Evolutionary conservation across 495 filamentous ascomycete species (phyloP), one percentile per base, ranked within the genome.

Genomic region (Penicillium mononematosum): DNA sequence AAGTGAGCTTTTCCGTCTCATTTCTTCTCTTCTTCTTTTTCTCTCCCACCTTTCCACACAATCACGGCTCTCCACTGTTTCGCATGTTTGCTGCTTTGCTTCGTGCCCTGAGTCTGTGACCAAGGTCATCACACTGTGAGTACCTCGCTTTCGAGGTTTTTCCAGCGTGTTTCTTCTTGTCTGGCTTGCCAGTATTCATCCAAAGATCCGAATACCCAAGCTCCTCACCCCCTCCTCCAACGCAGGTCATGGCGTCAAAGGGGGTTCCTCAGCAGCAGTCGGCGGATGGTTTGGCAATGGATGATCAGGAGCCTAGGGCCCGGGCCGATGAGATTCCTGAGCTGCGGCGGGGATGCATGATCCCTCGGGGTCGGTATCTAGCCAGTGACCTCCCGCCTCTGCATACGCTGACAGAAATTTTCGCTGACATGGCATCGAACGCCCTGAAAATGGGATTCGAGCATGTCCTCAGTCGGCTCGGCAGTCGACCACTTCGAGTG

Each of bases 401-500:
- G 41, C 53, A 70, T 55, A 64, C 69, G 19, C 68, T 84, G 36
- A 47, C 64, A 12, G 77, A 83, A 12, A 85, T 85, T 10, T 85
- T 79, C 60, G 53, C 62, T 17, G 72, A 79, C 27, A 64, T 83
- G n/a, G 73, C 75, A 4, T 20, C 51, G 5, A 70, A 68, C 8
- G 79, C 81, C 14, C 27, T 79, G 27, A 38, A 60, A 5, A 50
- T 74, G 17, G 70, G 71, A 3, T 62, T 83, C 7, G 60, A 50
- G 0, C 43, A 68, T 3, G 68, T 78, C 27, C 50, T 84, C 14
- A 51, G 64, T 4, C 60, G 65, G 24, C 57, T 84, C 1, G 67
- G 72, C 11, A 60, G 65, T 16, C 66, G 76, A 41, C 71, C 73
- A 31, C 62, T 93, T 9, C 79, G 79, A 2, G 79, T 93, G 22